Evolutionary conservation across 2,329 filamentous ascomycete genomes (phyloP), one percentile per base, ranked within the genome.

Genomic region (Colletotrichum eleusines): DNA sequence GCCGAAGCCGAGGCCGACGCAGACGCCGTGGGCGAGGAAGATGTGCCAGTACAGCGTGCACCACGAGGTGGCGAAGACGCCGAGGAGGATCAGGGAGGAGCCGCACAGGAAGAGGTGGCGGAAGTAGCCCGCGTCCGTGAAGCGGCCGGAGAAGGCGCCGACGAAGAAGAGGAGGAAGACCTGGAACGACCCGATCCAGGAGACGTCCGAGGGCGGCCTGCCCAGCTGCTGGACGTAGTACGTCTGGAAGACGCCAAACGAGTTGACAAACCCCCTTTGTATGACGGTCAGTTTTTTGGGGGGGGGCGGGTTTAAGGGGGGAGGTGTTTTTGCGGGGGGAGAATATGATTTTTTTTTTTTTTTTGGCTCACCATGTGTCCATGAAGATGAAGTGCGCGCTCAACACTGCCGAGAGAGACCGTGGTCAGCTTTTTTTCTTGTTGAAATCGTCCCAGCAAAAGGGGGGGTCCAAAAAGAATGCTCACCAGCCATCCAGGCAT

Each of bases 1-100:
- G 0, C 88, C 89, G 26, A 85, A 84, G 0, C 88, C 88, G 1
- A 87, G 64, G 0, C 86, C 86, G 7, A 83, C 75, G 53, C 85
- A 83, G 2, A 86, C 74, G 5, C 86, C 85, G 72, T 88, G 86
- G 0, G 84, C 80, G 1, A 88, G 77, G 54, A 88, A 78, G 5
- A 86, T 76, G 51, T 87, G 85, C 81, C 82, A 87, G 76, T 87
- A 88, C 6, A 76, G 73, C 1, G 76, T 81, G 26, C 77, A 79
- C 31, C 83, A 75, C 3, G 81, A 83, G 40, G 82, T 82, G 42
- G 81, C 77, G 72, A 88, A 85, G 46, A 85, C 77, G n/a, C 83
- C 84, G 1, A 84, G 66, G 4, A 83, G 75, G 72, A 84, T 80
- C 9, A 84, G 69, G 11, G 81, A 72, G 1, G 80, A 79, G 28